Base-by-base conservation (phyloP, 164 flowering plant species). In the Stephania yunnanensis region DNA sequence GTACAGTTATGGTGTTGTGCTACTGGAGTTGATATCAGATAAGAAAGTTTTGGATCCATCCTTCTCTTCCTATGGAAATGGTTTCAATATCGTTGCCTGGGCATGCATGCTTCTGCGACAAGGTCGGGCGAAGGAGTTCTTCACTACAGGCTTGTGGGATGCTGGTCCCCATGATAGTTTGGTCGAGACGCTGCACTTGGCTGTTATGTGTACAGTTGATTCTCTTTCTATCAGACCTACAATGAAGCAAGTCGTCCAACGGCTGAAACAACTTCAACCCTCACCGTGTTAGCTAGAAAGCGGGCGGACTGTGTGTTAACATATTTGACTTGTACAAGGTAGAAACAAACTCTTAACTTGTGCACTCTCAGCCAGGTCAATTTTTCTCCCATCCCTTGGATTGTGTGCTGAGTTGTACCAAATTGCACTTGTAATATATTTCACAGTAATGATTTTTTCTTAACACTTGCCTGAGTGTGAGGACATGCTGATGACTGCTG, bases 31-130 rank as follows among this genome's bases (percentile, higher is more conserved):
- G 74, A 80, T 93, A 1, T 93, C 98, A 11, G 98, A 93, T 81
- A 93, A 92, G 85, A 92, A 93, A 76, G 98, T 92, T 7, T 74
- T 93, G 61, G 98, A 93, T 74, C 98, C 98, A 13, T 93, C 97
- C 15, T 93, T 91, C 79, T 92, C 95, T 52, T 74, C 89, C 0
- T 91, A 82, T 75, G 97, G 97, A 6, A 91, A 94, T 81, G 98
- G 98, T 52, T 94, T 92, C 85, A 94, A 92, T 74, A 94, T 94
- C 64, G 97, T 94, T 30, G 87, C 86, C 2, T 94, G 98, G 98
- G 95, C 89, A 10, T 89, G 93, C 75, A 88, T 94, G 97, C 91
- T 92, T 44, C 83, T 94, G 44, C 78, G 93, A n/a, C 95, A 92
- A 71, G 97, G 98, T 13, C 88, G 91, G 25, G 95, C 98, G 12